Base-by-base conservation (phyloP, 1,284 basidiomycete species). In the Heterobasidion irregulare region DNA sequence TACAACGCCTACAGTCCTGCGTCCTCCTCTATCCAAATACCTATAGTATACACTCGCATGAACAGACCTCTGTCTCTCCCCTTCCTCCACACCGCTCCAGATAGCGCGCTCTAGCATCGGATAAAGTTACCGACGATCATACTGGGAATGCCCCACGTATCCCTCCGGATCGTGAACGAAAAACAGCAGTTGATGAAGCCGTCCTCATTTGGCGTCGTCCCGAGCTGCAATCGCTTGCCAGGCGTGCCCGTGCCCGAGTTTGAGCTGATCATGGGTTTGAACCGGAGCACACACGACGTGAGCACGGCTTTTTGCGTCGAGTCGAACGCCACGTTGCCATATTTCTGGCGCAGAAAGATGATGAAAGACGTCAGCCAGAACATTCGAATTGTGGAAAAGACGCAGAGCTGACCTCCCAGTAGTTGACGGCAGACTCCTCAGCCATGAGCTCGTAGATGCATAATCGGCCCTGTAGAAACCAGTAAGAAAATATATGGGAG, bases 371-470 rank as follows among this genome's bases (percentile, higher is more conserved):
- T 18, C 33, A 26, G 26, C 26, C 26, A 26, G 48, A 47, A 36
- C 12, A 35, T 46, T 53, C 16, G 7, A 48, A 35, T 55, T 48
- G 50, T 47, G 35, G 35, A 56, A 33, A 36, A 54, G 54, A 52
- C 44, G 12, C 45, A 47, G 38, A 38, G 47, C 76, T 54, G 63
- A 91, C 92, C 89, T 96, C 93, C 92, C 92, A 98, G 67, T 97
- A 99, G 68, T 98, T 95, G 26, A 98, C 94, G 2, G 94, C 94
- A 6, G 88, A 91, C 68, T 98, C 95, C 68, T 96, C 92, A 2
- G 92, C 89, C 92, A 96, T 95, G 54, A 98, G 79, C 69, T 99
- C 96, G 72, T 98, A 98, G 55, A 99, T 98, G 64, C 94, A 97
- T 48, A 98, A 70, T 52, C 92, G 85, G 1, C 96, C 96, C 76